These are phyloP conservation scores for Escallonia rubra DNA, from an alignment of 129 eudicot genomes.

Conservation along the genomic window DNA sequence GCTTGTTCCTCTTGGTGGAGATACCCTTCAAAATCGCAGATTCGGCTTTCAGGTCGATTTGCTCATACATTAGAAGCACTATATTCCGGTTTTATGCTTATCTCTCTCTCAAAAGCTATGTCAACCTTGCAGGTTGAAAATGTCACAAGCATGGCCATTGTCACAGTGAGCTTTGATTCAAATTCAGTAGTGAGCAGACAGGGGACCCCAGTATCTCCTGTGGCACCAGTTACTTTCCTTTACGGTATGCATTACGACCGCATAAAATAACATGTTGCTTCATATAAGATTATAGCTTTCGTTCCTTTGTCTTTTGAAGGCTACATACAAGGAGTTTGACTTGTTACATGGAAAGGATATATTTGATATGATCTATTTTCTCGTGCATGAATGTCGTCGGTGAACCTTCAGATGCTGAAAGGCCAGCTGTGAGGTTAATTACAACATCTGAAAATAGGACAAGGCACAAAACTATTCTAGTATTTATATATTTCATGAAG, in stretches of 20 bases:
- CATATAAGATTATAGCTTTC: background rate
- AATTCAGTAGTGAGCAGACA: conserved; percentile 49
- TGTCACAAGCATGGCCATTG: conserved; percentile 42
- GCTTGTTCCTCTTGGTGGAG: conserved; percentile 47
- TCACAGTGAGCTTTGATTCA: conserved; percentile 54
- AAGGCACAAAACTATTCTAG: conserved; percentile 45
- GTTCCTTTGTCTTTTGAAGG: background rate
- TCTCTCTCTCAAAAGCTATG: background rate
- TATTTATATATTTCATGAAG: conserved; percentile 68
- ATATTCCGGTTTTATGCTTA: background rate
- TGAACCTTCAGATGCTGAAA: conserved; percentile 51
- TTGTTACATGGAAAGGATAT: background rate
- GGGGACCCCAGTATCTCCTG: conserved; percentile 76
- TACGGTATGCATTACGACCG: conserved; percentile 44
- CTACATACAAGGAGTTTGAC: background rate
- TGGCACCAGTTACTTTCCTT: conserved; percentile 79
- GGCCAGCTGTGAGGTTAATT: conserved; percentile 83
- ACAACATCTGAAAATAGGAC: conserved; percentile 64
- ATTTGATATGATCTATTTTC: background rate
- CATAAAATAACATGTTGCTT: background rate
- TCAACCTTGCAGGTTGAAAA: conserved; percentile 40
- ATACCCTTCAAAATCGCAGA: conserved; percentile 62
- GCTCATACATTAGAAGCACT: background rate
- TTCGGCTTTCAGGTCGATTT: conserved; percentile 65
- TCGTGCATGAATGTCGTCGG: conserved; percentile 8